These are phyloP conservation scores for Sarcodon aspratus DNA, from an alignment of 768 basidiomycete species.

Conservation along the genomic window DNA sequence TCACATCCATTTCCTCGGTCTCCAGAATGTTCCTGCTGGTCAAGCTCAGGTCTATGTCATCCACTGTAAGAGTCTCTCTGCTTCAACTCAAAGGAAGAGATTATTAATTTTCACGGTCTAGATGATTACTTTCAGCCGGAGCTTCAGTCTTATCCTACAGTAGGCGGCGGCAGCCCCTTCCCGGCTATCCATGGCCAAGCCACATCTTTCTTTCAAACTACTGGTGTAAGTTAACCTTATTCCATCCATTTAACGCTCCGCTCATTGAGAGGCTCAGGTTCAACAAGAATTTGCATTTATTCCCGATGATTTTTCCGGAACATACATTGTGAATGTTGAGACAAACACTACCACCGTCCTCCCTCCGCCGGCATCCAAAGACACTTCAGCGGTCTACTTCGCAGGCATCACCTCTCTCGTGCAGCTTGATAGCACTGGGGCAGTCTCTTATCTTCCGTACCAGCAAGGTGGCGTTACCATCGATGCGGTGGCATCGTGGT, in stretches of 20 bases:
- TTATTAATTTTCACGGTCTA: constrained; percentile 14
- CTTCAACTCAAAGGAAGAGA: not conserved
- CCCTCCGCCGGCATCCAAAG: constrained; percentile 48
- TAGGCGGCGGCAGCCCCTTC: constrained; percentile 38
- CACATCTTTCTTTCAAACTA: constrained; percentile 53
- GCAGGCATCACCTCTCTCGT: constrained; percentile 51
- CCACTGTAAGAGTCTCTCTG: constrained; percentile 49
- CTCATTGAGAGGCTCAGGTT: constrained; percentile 9
- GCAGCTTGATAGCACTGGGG: constrained; percentile 53
- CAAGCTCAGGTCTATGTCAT: constrained; percentile 76
- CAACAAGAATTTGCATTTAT: constrained; percentile 72
- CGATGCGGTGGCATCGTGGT: constrained; percentile 40
- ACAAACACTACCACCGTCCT: constrained; percentile 54
- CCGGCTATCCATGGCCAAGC: constrained; percentile 60
- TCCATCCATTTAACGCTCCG: too few relatives aligned
- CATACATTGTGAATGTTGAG: constrained; percentile 70
- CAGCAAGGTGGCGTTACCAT: constrained; percentile 28
- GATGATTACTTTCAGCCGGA: constrained; percentile 74
- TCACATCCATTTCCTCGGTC: constrained; percentile 75
- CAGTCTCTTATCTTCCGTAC: constrained; percentile 51
- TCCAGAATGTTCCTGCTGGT: constrained; percentile 57
- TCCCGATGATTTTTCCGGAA: constrained; percentile 58
- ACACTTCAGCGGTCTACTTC: constrained; percentile 50
- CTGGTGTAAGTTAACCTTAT: constrained; percentile 18
- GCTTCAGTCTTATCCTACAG: constrained; percentile 42